phyloP scores from a whole-genome alignment of 148 eudicot genomes.

The Polygonum maritimum region DNA sequence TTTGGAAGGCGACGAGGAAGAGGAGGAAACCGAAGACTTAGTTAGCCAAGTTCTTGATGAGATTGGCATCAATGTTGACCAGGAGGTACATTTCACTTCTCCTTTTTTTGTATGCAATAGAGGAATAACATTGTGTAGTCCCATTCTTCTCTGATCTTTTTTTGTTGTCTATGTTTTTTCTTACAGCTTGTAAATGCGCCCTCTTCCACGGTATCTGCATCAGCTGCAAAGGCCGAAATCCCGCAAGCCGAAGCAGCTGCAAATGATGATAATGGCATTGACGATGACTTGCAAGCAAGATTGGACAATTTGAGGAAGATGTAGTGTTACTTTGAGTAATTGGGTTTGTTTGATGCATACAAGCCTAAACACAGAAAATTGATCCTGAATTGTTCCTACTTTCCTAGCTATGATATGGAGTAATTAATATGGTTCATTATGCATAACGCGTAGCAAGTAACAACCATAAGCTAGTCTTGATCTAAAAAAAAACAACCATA shows the following conservation, averaged over 20 bases:
- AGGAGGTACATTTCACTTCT: slow-evolving; percentile 45
- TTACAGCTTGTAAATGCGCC: slow-evolving; percentile 86
- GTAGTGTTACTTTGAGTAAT: slow-evolving; percentile 20
- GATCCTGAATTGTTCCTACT: too few relatives aligned
- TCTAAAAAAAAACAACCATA: too few relatives aligned
- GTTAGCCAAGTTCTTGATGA: slow-evolving; percentile 97
- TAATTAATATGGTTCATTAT: too few relatives aligned
- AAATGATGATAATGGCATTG: slow-evolving; percentile 66
- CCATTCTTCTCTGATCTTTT: background rate
- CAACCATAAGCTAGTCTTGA: too few relatives aligned
- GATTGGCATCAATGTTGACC: slow-evolving; percentile 82
- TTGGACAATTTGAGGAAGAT: slow-evolving; percentile 87
- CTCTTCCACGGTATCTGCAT: slow-evolving; percentile 73
- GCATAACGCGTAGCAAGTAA: too few relatives aligned
- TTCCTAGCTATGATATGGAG: too few relatives aligned
- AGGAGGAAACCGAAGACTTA: slow-evolving; percentile 87
- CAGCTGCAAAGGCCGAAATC: slow-evolving; percentile 62
- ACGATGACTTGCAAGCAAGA: slow-evolving; percentile 88
- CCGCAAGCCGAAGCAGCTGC: slow-evolving; percentile 73
- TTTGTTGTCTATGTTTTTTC: too few relatives aligned
- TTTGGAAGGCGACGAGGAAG: slow-evolving; percentile 97
- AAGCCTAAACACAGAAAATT: background rate
- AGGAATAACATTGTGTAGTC: background rate
- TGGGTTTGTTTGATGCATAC: background rate
- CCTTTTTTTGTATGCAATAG: background rate